Evolutionary conservation across 306 rosid genomes (phyloP), one percentile per base, ranked within the genome.

Genomic region (Pyrus betulifolia): DNA sequence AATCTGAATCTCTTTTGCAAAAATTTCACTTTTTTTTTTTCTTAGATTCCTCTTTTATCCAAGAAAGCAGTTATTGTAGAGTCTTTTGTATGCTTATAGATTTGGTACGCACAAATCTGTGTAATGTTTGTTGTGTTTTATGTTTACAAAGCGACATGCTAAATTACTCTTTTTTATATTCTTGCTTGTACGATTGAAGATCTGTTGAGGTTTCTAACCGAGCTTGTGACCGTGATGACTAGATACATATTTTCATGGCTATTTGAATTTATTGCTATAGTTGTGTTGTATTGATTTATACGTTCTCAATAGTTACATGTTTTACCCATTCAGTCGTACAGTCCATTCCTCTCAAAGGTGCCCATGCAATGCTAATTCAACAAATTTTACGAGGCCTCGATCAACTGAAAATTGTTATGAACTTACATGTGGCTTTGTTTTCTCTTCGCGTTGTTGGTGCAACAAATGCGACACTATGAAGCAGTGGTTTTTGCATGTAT

Each of bases 161-260:
- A 42, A 42, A 54, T n/a, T 54, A 6, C 60, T 18, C 23, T 21
- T 57, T 4, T 22, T 55, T 52, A 31, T 14, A 11, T 7, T 38
- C 17, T 23, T 30, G 21, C 45, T 25, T 19, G 2, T 30, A 60
- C 22, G 11, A 55, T 21, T 62, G 73, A 65, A 78, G 28, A 33
- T 72, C 28, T 65, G 25, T 28, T n/a, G 49, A 52, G 77, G 72
- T 58, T 64, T 58, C 44, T 54, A 79, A 57, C 28, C 23, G 31
- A 15, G 46, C 12, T 42, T 3, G 13, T 38, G 11, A 30, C 71
- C 21, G 11, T 55, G 27, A 31, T 21, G 45, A 27, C 23, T 60
- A 63, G 71, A 61, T 75, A 75, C 49, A 71, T 63, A 71, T 46
- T 64, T 35, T 75, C 71, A 75, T 58, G 78, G 71, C 35, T 51